Percentiles rank a stretch among this genome's conserved stretches.
phyloP scores from a whole-genome alignment of 352 stramenopile genomes.

The Phytophthora fragariae region DNA sequence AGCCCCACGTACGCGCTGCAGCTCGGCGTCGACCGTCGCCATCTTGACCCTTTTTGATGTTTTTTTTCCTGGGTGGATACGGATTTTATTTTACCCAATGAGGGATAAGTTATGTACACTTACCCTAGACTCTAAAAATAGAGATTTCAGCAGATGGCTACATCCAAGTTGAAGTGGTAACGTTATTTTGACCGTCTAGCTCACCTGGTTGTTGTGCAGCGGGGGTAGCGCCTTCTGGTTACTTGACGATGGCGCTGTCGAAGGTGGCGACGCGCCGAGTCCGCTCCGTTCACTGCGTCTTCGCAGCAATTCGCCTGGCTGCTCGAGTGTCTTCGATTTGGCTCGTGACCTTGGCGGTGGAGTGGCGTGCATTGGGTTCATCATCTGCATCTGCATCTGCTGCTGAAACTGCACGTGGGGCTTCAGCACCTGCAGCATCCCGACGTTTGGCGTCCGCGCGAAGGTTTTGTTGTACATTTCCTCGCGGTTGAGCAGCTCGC shows the following conservation, averaged over 20 bases:
- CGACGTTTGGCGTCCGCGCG: conserved; percentile 82
- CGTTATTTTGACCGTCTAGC: conserved; percentile 7
- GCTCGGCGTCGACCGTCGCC: conserved; percentile 46
- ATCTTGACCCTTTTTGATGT: conserved; percentile 28
- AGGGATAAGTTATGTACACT: not conserved
- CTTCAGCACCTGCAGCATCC: conserved; percentile 90
- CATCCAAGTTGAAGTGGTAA: conserved; percentile 1
- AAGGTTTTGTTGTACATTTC: conserved; percentile 96
- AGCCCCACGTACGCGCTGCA: conserved; percentile 54
- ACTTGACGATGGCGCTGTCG: conserved; percentile 10
- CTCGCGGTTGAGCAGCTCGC: conserved; percentile 93
- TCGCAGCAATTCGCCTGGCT: conserved; percentile 46
- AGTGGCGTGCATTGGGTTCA: conserved; percentile 19
- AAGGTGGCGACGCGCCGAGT: conserved; percentile 9
- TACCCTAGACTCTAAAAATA: not conserved
- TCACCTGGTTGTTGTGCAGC: conserved; percentile 62
- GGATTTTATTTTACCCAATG: not conserved
- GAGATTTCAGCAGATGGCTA: not conserved
- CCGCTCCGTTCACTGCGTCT: conserved; percentile 55
- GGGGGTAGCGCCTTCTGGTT: conserved; percentile 60
- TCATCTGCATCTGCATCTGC: conserved; percentile 35
- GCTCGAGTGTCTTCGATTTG: conserved; percentile 48
- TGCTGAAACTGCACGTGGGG: conserved; percentile 68
- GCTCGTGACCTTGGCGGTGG: conserved; percentile 41
- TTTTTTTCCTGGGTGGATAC: conserved; percentile 7